These are phyloP conservation scores for Lasiodiplodia citricola DNA, from an alignment of 2,329 filamentous ascomycete species.

Conservation along the genomic window DNA sequence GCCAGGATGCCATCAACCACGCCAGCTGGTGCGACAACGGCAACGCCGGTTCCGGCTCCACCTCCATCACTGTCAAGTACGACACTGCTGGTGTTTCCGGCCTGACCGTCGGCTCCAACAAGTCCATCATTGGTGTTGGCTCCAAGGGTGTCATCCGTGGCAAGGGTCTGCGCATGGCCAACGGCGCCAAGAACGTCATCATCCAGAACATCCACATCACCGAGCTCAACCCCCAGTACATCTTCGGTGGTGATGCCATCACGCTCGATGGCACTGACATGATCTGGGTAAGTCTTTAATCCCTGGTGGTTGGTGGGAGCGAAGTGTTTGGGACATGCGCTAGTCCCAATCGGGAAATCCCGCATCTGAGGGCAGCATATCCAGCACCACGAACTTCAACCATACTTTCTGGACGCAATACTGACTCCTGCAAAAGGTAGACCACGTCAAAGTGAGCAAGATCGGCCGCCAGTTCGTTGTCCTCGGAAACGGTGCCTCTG, in stretches of 20 bases:
- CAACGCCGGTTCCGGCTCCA: slow-evolving; percentile 57
- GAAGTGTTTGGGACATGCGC: background rate
- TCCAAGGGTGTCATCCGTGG: slow-evolving; percentile 61
- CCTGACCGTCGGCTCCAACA: slow-evolving; percentile 63
- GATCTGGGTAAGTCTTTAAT: slow-evolving; percentile 30
- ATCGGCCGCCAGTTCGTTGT: slow-evolving; percentile 67
- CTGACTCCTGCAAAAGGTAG: too few relatives aligned
- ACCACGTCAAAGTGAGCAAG: slow-evolving; percentile 53
- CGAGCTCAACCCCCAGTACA: slow-evolving; percentile 42
- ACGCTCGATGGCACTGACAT: slow-evolving; percentile 38
- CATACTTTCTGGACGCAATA: too few relatives aligned
- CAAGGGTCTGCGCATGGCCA: slow-evolving; percentile 58
- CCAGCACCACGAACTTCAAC: background rate
- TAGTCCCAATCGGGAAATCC: background rate
- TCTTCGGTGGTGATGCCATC: slow-evolving; percentile 44
- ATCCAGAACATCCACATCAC: slow-evolving; percentile 53
- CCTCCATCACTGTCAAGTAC: slow-evolving; percentile 48
- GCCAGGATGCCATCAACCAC: slow-evolving; percentile 67
- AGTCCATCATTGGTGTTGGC: slow-evolving; percentile 62
- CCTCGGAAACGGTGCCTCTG: slow-evolving; percentile 58
- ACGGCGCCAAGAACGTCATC: slow-evolving; percentile 60
- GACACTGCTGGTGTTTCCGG: slow-evolving; percentile 59
- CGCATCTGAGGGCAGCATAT: background rate
- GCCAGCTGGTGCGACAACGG: slow-evolving; percentile 66
- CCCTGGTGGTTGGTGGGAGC: background rate